A percentile compares a stretch with the other conserved stretches of the same genome.
Evolutionary conservation across 352 stramenopile genomes (phyloP).

Genomic region (Globisporangium parvum): DNA sequence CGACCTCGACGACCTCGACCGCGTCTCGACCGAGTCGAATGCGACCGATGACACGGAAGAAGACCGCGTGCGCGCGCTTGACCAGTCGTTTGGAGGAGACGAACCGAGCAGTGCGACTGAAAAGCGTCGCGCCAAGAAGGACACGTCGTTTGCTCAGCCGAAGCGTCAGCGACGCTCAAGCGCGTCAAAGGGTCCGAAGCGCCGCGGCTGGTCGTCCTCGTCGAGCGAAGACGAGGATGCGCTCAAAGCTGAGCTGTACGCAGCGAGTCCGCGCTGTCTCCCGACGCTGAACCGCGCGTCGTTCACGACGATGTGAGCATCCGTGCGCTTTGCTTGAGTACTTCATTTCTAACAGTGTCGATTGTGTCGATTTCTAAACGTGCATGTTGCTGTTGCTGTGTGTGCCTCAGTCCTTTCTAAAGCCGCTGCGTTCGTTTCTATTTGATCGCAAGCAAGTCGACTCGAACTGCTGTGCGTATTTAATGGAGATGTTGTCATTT

Average conservation of each 20-base stretch:
- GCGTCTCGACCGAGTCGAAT: constrained; percentile 17
- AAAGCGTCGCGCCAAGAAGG: background rate
- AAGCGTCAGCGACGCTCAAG: background rate
- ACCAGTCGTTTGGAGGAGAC: background rate
- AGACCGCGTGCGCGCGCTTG: constrained; percentile 15
- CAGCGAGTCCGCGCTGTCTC: constrained; percentile 7
- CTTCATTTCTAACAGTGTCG: background rate
- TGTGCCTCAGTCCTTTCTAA: too few relatives aligned
- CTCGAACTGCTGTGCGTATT: too few relatives aligned
- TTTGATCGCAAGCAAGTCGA: too few relatives aligned
- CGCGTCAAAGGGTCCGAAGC: background rate
- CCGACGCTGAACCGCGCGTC: constrained; percentile 5
- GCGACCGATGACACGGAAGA: constrained; percentile 25
- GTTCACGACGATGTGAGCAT: constrained; percentile 3
- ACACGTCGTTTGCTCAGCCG: too few relatives aligned
- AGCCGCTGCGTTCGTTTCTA: too few relatives aligned
- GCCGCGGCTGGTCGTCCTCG: background rate
- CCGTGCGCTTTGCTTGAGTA: background rate
- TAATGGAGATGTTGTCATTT: too few relatives aligned
- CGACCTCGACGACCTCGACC: constrained; percentile 4
- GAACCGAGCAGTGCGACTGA: background rate
- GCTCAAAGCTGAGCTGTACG: constrained; percentile 1
- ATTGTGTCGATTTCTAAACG: too few relatives aligned
- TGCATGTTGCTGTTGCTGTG: too few relatives aligned
- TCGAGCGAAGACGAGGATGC: constrained; percentile 14